Conservation (phyloP, 148 eudicot genomes). For the Silene uniflora region DNA sequence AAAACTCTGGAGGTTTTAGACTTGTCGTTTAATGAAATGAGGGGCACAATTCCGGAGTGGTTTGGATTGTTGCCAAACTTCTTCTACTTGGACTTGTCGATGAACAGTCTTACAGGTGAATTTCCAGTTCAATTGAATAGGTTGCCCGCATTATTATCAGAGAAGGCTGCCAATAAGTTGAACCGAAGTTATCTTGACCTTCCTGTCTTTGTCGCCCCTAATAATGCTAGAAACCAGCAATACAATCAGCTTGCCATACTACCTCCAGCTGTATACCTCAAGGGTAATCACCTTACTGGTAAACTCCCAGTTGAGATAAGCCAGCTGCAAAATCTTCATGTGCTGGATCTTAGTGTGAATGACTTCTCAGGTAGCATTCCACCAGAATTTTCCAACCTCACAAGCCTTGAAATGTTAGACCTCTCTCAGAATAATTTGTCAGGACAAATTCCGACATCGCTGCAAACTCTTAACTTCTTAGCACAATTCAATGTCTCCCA, state of each 20-base stretch:
- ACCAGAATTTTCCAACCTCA: slow-evolving; percentile 53
- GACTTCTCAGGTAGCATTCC: slow-evolving; percentile 69
- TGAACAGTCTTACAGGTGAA: slow-evolving; percentile 48
- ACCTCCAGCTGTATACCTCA: slow-evolving; percentile 63
- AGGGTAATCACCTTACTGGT: slow-evolving; percentile 57
- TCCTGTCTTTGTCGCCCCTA: slow-evolving; percentile 66
- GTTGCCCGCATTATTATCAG: slow-evolving; percentile 47
- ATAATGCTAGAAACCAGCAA: slow-evolving; percentile 50
- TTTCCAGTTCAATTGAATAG: slow-evolving; percentile 44
- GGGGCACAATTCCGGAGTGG: slow-evolving; percentile 68
- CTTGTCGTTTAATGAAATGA: slow-evolving; percentile 50
- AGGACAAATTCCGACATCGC: slow-evolving; percentile 72
- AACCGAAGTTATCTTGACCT: slow-evolving; percentile 54
- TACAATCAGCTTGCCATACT: slow-evolving; percentile 64
- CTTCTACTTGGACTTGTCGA: slow-evolving; percentile 72
- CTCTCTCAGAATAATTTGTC: slow-evolving; percentile 60
- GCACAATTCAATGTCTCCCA: slow-evolving; percentile 48
- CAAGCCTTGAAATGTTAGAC: slow-evolving; percentile 58
- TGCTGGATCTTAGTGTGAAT: slow-evolving; percentile 59
- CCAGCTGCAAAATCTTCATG: slow-evolving; percentile 51
- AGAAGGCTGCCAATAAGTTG: slow-evolving; percentile 32
- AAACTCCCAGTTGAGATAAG: slow-evolving; percentile 62
- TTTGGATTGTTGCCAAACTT: slow-evolving; percentile 53
- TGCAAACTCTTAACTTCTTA: slow-evolving; percentile 48
- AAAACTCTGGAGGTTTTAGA: slow-evolving; percentile 60